Evolutionary conservation across 2,329 filamentous ascomycete species (phyloP).

Genomic region (Ophiostoma quercus): DNA sequence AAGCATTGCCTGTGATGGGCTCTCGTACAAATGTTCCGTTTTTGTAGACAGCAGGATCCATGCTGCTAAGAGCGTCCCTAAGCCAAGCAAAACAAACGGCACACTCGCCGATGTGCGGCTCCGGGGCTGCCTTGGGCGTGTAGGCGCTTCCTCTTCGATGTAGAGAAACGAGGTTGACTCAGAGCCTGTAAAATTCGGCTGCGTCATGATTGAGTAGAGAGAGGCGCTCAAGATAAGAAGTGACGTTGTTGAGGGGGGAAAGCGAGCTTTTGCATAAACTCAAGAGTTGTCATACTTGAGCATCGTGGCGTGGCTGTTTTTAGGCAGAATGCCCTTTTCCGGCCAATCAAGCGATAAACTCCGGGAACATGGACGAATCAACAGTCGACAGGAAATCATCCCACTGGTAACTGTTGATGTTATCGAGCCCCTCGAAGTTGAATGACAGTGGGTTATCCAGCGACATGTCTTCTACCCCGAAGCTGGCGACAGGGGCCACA

Average conservation of each 20-base stretch:
- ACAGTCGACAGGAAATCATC: conserved; percentile 17
- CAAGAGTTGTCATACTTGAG: not conserved
- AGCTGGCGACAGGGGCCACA: not conserved
- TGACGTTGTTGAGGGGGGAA: not conserved
- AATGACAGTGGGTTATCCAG: not conserved
- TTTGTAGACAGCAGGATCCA: not conserved
- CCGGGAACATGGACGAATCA: conserved; percentile 14
- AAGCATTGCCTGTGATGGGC: not conserved
- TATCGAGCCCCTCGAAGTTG: conserved; percentile 18
- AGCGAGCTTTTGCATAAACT: not conserved
- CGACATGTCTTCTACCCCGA: not conserved
- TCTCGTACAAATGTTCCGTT: not conserved
- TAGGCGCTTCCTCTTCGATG: not conserved
- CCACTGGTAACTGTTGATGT: conserved; percentile 19
- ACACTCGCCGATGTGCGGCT: not conserved
- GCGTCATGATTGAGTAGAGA: not conserved
- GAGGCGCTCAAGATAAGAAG: no score
- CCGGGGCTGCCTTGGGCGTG: not conserved
- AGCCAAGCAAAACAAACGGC: not conserved
- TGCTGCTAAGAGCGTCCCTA: not conserved
- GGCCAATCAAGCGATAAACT: not conserved
- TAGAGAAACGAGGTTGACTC: not conserved
- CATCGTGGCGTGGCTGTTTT: not conserved
- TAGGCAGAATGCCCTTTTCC: not conserved
- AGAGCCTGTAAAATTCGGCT: not conserved